phyloP scores from a whole-genome alignment of 129 eudicot species.

The Pseudognaphalium luteoalbum region DNA sequence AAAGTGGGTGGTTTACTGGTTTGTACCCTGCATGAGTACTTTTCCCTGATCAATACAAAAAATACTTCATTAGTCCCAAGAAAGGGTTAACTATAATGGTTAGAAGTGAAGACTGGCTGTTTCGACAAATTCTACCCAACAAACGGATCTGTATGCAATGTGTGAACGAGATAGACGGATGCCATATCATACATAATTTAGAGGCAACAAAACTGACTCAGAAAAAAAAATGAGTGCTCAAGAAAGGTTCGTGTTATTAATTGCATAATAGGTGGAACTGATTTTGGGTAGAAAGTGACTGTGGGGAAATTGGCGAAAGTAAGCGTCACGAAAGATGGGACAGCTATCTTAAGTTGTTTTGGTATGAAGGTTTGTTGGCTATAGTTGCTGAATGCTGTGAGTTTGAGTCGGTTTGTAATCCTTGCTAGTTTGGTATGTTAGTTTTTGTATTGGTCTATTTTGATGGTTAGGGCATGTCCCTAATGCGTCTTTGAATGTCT shows the following conservation, averaged over 20 bases:
- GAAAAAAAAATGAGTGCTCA: background rate
- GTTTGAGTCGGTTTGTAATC: no score
- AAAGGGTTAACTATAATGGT: background rate
- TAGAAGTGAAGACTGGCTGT: background rate
- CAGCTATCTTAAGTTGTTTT: no score
- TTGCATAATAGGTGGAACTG: no score
- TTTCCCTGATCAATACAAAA: background rate
- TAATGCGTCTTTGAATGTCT: no score
- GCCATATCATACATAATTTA: background rate
- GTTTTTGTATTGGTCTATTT: no score
- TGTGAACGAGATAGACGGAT: background rate
- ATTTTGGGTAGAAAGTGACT: no score
- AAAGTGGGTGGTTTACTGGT: background rate
- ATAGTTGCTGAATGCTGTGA: no score
- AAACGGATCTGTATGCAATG: constrained; percentile 4
- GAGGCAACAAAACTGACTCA: background rate
- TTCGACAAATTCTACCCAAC: background rate
- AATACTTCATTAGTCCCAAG: background rate
- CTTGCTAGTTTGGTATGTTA: no score
- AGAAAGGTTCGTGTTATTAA: background rate
- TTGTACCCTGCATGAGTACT: background rate
- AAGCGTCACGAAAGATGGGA: no score
- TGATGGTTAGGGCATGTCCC: no score
- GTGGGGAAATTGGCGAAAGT: no score
- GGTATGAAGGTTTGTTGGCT: no score